Conservation (phyloP, 1,284 basidiomycete genomes). For the Trichosporon sp. region DNA sequence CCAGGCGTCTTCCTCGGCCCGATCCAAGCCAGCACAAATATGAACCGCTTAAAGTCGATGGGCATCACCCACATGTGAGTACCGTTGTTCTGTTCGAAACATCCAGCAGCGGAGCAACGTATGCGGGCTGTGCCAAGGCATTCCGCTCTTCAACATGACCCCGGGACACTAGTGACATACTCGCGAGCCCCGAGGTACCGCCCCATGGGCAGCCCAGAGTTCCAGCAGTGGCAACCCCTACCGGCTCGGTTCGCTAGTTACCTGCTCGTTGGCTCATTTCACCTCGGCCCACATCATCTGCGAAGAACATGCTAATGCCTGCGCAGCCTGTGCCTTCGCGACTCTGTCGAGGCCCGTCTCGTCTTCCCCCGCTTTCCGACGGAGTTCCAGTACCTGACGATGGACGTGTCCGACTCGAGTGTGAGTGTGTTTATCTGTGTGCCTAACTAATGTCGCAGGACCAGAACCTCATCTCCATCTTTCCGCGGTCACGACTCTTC, state of each 20-base stretch:
- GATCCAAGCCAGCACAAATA: conserved; percentile 75
- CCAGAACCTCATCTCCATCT: conserved; percentile 74
- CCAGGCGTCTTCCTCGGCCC: conserved; percentile 79
- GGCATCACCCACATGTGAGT: conserved; percentile 82
- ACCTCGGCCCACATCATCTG: background rate
- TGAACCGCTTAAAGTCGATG: conserved; percentile 60
- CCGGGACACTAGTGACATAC: background rate
- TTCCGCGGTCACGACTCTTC: conserved; percentile 63
- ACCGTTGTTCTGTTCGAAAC: no score
- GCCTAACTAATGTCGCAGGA: conserved; percentile 48
- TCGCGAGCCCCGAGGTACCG: background rate
- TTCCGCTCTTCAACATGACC: no score
- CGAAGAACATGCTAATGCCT: background rate
- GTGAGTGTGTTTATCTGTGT: conserved; percentile 34
- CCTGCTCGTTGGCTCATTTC: background rate
- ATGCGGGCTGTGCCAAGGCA: no score
- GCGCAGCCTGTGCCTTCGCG: conserved; percentile 73
- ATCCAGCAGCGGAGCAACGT: no score
- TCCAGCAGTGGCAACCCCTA: background rate
- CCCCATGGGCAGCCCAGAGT: background rate
- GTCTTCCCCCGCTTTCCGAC: conserved; percentile 79
- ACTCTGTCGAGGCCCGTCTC: conserved; percentile 77
- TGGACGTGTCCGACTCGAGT: conserved; percentile 84
- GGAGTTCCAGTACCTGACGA: conserved; percentile 67
- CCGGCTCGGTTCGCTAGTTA: background rate